Evolutionary conservation across 257 asterid genomes (phyloP).

Genomic region (Fraxinus americana): DNA sequence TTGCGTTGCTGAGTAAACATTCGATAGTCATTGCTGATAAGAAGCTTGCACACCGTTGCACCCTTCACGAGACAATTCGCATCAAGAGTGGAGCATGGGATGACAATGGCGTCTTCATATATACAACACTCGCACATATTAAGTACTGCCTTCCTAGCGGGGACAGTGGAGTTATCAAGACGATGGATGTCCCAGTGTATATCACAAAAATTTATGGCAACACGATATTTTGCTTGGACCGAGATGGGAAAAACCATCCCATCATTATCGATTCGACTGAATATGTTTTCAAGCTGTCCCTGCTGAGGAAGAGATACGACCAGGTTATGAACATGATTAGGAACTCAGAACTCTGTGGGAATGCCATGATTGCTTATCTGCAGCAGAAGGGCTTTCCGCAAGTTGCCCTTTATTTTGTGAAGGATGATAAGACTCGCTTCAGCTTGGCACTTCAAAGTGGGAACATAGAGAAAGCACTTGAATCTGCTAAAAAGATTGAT

Average conservation of each 20-base stretch:
- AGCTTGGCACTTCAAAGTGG: conserved; percentile 94
- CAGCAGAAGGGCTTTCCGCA: conserved; percentile 99
- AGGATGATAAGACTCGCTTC: conserved; percentile 91
- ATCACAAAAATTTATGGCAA: conserved; percentile 80
- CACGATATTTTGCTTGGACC: conserved; percentile 94
- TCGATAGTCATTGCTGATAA: conserved; percentile 93
- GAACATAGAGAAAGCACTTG: conserved; percentile 91
- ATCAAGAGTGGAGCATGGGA: conserved; percentile 99
- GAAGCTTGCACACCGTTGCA: conserved; percentile 86
- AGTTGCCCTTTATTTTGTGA: conserved; percentile 95
- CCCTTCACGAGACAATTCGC: conserved; percentile 99
- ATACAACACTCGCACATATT: conserved; percentile 89
- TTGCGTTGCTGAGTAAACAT: conserved; percentile 95
- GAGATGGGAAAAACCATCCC: conserved; percentile 93
- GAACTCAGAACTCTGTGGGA: conserved; percentile 95
- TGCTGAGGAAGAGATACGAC: conserved; percentile 77
- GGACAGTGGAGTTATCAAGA: conserved; percentile 93
- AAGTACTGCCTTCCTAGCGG: conserved; percentile 98
- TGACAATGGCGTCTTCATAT: conserved; percentile 90
- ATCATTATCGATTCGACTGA: conserved; percentile 91
- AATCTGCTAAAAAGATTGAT: conserved; percentile 85
- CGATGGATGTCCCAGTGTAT: conserved; percentile 88
- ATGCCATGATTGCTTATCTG: conserved; percentile 96
- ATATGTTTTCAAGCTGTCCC: conserved; percentile 76
- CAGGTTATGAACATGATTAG: conserved; percentile 96